These are phyloP conservation scores for Irpex sp. DNA, from an alignment of 1,284 basidiomycete genomes.

Conservation along the genomic window DNA sequence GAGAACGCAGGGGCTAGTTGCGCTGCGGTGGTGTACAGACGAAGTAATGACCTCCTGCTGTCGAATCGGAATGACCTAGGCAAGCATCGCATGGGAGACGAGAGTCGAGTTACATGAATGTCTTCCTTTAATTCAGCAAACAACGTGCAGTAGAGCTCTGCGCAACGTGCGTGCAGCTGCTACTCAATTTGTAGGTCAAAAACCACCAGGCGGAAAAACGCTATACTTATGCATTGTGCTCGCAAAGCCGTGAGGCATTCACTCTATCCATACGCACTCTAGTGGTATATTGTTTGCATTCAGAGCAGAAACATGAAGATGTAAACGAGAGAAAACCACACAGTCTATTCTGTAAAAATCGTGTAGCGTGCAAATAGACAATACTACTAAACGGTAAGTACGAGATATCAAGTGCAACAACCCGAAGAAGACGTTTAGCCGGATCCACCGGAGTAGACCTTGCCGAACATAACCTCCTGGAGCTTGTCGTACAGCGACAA, in stretches of 20 bases:
- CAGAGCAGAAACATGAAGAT: conserved; percentile 10
- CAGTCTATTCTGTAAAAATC: conserved; percentile 30
- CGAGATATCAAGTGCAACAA: conserved; percentile 23
- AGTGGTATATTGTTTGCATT: too few species aligned
- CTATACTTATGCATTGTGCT: too few species aligned
- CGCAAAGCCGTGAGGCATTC: too few species aligned
- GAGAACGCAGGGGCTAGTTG: conserved; percentile 19
- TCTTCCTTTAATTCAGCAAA: too few species aligned
- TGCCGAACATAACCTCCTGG: conserved; percentile 89
- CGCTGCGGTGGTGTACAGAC: conserved; percentile 13
- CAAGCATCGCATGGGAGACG: neutral
- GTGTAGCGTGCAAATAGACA: conserved; percentile 29
- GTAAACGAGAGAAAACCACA: conserved; percentile 29
- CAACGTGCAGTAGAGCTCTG: too few species aligned
- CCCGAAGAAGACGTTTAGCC: conserved; percentile 32
- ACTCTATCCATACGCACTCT: too few species aligned
- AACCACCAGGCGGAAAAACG: too few species aligned
- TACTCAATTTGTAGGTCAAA: too few species aligned
- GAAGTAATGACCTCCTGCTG: neutral
- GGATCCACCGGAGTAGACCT: conserved; percentile 87
- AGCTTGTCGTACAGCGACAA: conserved; percentile 93
- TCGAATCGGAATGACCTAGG: neutral
- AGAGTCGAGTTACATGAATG: neutral
- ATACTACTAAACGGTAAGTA: conserved; percentile 31
- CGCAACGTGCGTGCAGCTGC: too few species aligned